Evolutionary conservation across 78 protist species (phyloP), one percentile per base, ranked within the genome.

Genomic region (Dictyostelium discoideum): DNA sequence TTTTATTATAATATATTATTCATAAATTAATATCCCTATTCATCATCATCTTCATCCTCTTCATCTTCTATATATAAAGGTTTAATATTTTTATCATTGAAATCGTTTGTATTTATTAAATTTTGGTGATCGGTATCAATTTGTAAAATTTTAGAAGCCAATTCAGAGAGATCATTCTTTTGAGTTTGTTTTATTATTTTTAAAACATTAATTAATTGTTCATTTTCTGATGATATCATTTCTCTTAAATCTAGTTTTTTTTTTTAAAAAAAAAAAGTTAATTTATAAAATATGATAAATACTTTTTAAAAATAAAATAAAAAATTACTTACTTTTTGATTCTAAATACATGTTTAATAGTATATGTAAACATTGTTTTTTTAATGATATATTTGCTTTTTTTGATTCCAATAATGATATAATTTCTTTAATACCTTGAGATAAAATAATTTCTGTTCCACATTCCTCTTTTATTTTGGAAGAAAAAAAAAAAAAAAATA

Each of bases 341-440:
- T 24, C 26, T 44, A 87, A 87, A 29, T 46, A 67, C 40, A 87
- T 87, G 65, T 87, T 87, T 39, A 57, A 60, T 39, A 87, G 39
- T 5, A 81, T 77, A 24, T 77, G 50, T 18, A 87, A 50, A 50
- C 65, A 83, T 87, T 87, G 93, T 40, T 87, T 87, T 16, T 87
- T 87, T 20, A 87, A 60, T 26, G 14, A 26, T 50, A 29, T 78
- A 2, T 20, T 57, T 60, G 32, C 42, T 20, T 86, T 86, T 54
- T 14, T 22, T 50, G 50, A 44, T 42, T 87, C 82, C 14, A 87
- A 87, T 57, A 87, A 40, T 54, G 24, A 32, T 6, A 78, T 24
- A 9, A 77, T 54, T 57, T 79, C 83, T 13, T 76, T 63, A 39
- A 87, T 42, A 20, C 93, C 93, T n/a, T 87, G 93, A 11, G 93